Percentiles rank a stretch among this genome's conserved stretches.
Conservation (phyloP, 495 filamentous ascomycete species). For the Talaromyces proteolyticus region DNA sequence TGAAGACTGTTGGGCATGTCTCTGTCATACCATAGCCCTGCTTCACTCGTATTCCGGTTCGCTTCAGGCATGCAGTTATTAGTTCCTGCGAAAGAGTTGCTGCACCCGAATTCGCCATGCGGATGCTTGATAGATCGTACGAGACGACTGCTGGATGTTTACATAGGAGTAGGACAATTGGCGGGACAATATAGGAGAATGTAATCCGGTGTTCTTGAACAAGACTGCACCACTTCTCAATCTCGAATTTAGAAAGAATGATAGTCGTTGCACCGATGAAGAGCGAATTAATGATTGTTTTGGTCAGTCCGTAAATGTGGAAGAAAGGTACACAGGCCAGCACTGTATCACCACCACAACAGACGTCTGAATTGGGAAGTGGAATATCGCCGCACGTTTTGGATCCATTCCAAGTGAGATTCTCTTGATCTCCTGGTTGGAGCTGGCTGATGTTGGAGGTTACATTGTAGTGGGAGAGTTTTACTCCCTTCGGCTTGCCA, state of each 20-base stretch:
- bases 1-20: slow-evolving; percentile 38
- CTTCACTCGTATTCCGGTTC: slow-evolving; percentile 58
- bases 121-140: slow-evolving; percentile 65
- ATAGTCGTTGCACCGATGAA: slow-evolving; percentile 50
- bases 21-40: slow-evolving; percentile 78
- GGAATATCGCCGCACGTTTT: too few species aligned
- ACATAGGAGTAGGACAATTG: slow-evolving; percentile 65
- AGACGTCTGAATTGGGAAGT: too few species aligned
- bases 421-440: slow-evolving; percentile 49
- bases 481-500: slow-evolving; percentile 80
- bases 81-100: slow-evolving; percentile 74
- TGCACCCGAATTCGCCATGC: slow-evolving; percentile 74
- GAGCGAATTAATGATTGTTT: too few species aligned
- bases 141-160: slow-evolving; percentile 61
- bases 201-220: slow-evolving; percentile 65
- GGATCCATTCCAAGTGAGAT: slow-evolving; percentile 54
- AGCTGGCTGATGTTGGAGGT: slow-evolving; percentile 34
- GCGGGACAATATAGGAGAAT: slow-evolving; percentile 75
- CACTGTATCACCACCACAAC: too few species aligned
- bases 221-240: slow-evolving; percentile 59
- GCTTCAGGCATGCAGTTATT: slow-evolving; percentile 58
- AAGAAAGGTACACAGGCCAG: too few species aligned
- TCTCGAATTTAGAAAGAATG: slow-evolving; percentile 68
- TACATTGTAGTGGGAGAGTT: slow-evolving; percentile 68
- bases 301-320: too few species aligned